Evolutionary conservation across 75 land plant species (phyloP).

Genomic region (Larix kaempferi): DNA sequence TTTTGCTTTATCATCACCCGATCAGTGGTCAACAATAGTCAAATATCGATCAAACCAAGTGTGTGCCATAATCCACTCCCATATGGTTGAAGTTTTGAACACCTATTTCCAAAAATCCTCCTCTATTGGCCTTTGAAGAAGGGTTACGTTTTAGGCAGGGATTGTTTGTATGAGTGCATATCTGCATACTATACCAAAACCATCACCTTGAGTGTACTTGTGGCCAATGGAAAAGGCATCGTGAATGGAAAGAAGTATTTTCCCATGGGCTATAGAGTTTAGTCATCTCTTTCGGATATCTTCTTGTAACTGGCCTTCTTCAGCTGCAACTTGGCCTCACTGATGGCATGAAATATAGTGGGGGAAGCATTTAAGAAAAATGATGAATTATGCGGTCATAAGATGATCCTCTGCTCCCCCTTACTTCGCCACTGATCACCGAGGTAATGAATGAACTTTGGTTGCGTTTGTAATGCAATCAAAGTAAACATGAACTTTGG

Average conservation of each 20-base stretch:
- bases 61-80: constrained; percentile 98
- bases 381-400: constrained; percentile 65
- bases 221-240: constrained; percentile 92
- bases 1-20: constrained; percentile 57
- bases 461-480: too few species aligned
- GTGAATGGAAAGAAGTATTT: constrained; percentile 94
- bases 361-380: constrained; percentile 90
- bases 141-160: too few species aligned
- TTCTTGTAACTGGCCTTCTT: constrained; percentile 59
- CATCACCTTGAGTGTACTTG: constrained; percentile 25
- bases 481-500: too few species aligned
- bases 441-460: too few species aligned
- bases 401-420: constrained; percentile 15
- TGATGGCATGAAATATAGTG: constrained; percentile 91
- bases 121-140: constrained; percentile 58
- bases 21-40: constrained; percentile 86
- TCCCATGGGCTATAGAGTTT: constrained; percentile 70
- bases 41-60: constrained; percentile 99
- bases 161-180: too few species aligned
- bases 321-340: constrained; percentile 84
- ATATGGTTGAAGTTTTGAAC: constrained; percentile 58
- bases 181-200: too few species aligned
- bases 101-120: constrained; percentile 88
- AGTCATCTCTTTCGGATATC: constrained; percentile 80
- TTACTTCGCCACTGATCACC: constrained; percentile 15